Evolutionary conservation across 371 early-diverging fungal species (phyloP).

Genomic region (Mortierella sp.): DNA sequence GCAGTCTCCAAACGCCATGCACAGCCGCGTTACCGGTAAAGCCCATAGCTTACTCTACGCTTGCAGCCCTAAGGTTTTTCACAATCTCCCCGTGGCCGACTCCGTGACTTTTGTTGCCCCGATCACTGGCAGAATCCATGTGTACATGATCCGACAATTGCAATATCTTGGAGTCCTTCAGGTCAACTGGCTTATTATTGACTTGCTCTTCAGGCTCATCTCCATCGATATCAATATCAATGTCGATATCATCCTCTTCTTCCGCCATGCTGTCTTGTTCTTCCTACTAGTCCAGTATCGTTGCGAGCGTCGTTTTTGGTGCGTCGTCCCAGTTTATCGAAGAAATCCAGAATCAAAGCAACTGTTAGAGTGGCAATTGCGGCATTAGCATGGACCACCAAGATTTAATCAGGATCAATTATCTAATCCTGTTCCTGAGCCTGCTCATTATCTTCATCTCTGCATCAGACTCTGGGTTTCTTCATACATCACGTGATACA

Average conservation of each 20-base stretch:
- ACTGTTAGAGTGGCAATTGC: neutral
- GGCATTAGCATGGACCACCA: neutral
- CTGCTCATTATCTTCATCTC: neutral
- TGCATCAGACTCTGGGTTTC: no score
- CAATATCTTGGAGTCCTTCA: neutral
- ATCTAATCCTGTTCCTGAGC: neutral
- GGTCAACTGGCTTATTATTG: neutral
- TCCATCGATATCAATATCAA: slow-evolving; percentile 52
- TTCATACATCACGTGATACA: neutral
- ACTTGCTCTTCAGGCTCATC: slow-evolving; percentile 27
- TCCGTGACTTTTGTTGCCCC: neutral
- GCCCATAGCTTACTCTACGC: slow-evolving; percentile 12
- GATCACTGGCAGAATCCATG: neutral
- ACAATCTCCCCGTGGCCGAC: neutral
- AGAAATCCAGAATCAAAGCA: neutral
- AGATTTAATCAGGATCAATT: neutral
- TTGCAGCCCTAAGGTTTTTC: neutral
- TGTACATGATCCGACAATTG: neutral
- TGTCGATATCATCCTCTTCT: slow-evolving; percentile 49
- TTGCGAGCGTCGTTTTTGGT: neutral
- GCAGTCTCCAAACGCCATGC: neutral
- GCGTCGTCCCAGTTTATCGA: neutral
- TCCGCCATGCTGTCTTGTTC: slow-evolving; percentile 30
- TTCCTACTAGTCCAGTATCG: neutral
- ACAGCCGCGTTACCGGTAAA: neutral